Base-by-base conservation (phyloP, 75 land plant species). In the Ceratopteris richardii region DNA sequence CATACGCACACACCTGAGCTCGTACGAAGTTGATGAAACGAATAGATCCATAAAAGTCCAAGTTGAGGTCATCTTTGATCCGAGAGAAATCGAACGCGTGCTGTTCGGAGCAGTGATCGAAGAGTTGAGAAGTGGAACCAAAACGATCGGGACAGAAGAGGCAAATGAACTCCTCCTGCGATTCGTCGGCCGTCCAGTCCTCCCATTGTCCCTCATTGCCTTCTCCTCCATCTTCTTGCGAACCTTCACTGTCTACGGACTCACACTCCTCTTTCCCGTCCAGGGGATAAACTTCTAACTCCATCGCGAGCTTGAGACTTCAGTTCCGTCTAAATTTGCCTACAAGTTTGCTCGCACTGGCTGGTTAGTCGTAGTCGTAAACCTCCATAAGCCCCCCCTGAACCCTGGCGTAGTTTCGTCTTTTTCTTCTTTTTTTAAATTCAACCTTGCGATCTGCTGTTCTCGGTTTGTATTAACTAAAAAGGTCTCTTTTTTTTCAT, bases 11-110 rank as follows among this genome's bases (percentile, higher is more conserved):
- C 9, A 92, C 98, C 90, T 77, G 75, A 36, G 82, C 56, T 10
- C 90, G 74, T 4, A 93, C 46, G 58, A 68, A 94, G 59, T 94
- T 94, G 76, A 94, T 80, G 70, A 86, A 83, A 61, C 87, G 85
- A 53, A 89, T 73, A 18, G 69, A 60, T 0, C 69, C 79, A 41
- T 94, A 94, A 66, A 94, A 89, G 52, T 77, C 85, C 65, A 94
- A 63, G 1, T 61, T 60, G 5, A 76, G 43, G n/a, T 53, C 44
- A 23, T 62, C 68, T 51, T 72, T 58, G 1, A 89, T 63, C 16
- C 54, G 61, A 9, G 21, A n/a, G 61, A 89, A 89, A 71, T 94
- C 90, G 42, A 89, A 86, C 0, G 59, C 29, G 66, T 89, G 98
- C 33, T 37, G 26, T 0, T 44, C 31, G 44, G 33, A 14, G 58